Base-by-base conservation (phyloP, 257 asterid genomes). In the Solanum ahanhuiri region DNA sequence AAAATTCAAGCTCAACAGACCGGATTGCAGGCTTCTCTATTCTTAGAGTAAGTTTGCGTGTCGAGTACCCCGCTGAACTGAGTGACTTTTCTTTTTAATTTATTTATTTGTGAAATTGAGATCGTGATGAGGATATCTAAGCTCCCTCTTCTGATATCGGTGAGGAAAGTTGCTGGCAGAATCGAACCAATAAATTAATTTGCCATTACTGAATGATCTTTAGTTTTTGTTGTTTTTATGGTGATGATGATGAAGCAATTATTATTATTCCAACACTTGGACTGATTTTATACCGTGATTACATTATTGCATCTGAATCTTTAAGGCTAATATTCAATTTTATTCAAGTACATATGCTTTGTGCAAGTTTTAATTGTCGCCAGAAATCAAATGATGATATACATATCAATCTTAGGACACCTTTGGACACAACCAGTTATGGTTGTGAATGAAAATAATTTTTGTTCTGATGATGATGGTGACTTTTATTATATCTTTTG, bases 21-120 rank as follows among this genome's bases (percentile, higher is more conserved):
- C 98, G 95, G 92, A 94, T 86, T 89, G 95, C 93, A 93, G 94
- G 95, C 88, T 77, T 88, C 91, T 25, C 90, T 91, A 17, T 51
- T 71, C 15, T 43, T 10, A 67, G 89, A 89, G 84, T 33, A 22
- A 43, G 76, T 79, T 86, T 94, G 98, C 95, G 84, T 92, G 98
- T 94, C 98, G 98, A 94, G 82, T 72, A 86, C 1, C 99, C 98
- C 97, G 98, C 98, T 96, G 98, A 96, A 89, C 99, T 37, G 98
- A 96, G 99, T 77, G 83, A 92, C 48, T 91, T 31, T 66, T n/a
- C 25, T 45, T 45, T 12, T 45, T 3, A 0, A 5, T 48, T 15
- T 48, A 48, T 30, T 69, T 30, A 66, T 17, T 2, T 11, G 12
- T 82, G 23, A 0, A 64, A 9, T 39, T 39, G 7, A 9, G 84